Percentiles rank a stretch among this genome's conserved stretches.
Conservation (phyloP, 2,329 filamentous ascomycete genomes). For the Parastagonospora nodorum region DNA sequence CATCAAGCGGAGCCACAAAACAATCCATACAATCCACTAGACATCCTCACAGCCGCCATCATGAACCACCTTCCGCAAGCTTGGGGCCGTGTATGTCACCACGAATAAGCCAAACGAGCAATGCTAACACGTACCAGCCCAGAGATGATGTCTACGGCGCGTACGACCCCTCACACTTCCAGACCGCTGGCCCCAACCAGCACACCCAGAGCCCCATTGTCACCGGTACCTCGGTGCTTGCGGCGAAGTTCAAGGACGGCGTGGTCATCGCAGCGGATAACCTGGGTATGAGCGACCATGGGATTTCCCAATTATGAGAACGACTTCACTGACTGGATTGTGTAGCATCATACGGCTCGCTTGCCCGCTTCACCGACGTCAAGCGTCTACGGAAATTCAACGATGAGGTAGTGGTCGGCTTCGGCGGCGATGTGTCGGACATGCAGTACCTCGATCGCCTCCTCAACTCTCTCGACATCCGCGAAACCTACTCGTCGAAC, state of each 20-base stretch:
- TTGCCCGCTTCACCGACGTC: constrained; percentile 92
- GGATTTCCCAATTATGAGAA: neutral
- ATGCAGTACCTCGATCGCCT: constrained; percentile 98
- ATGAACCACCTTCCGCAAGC: constrained; percentile 71
- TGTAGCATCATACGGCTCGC: constrained; percentile 92
- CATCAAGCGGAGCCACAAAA: neutral
- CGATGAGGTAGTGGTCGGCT: constrained; percentile 81
- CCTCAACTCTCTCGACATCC: constrained; percentile 82
- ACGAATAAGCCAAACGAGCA: constrained; percentile 13
- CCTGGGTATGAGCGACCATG: constrained; percentile 65
- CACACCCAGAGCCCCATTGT: constrained; percentile 93
- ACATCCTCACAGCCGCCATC: constrained; percentile 23
- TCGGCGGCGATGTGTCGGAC: constrained; percentile 96
- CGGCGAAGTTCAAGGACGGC: constrained; percentile 93
- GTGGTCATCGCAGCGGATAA: constrained; percentile 98
- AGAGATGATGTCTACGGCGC: constrained; percentile 95
- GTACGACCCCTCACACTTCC: constrained; percentile 87
- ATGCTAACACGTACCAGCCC: constrained; percentile 64
- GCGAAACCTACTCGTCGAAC: constrained; percentile 77
- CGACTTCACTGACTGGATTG: constrained; percentile 10
- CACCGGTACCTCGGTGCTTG: constrained; percentile 93
- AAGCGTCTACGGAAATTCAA: constrained; percentile 93
- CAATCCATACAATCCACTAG: neutral
- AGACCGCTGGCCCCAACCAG: constrained; percentile 68
- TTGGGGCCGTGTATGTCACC: constrained; percentile 65